phyloP scores from a whole-genome alignment of 441 rosid genomes.

The Eruca vesicaria region DNA sequence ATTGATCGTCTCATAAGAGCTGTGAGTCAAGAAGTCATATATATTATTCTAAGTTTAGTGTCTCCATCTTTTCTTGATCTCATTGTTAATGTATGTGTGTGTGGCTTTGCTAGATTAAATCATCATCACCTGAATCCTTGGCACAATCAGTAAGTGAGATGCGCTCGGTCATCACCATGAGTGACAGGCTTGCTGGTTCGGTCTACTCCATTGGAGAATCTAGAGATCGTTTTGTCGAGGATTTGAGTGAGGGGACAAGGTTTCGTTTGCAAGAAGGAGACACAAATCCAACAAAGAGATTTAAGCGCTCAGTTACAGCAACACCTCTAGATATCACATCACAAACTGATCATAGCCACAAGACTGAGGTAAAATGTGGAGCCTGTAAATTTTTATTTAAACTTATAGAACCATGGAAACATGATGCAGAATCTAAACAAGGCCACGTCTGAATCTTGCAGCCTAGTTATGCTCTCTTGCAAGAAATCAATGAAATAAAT shows the following conservation, averaged over 20 bases:
- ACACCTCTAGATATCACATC: constrained; percentile 22
- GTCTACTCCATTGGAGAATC: constrained; percentile 6
- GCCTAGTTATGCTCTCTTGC: constrained; percentile 55
- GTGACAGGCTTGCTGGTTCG: constrained; percentile 30
- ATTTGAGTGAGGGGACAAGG: constrained; percentile 20
- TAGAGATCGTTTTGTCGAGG: constrained; percentile 31
- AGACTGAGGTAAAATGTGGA: constrained; percentile 36
- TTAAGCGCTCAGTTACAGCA: constrained; percentile 17
- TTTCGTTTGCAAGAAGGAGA: constrained; percentile 3
- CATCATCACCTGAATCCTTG: constrained; percentile 30
- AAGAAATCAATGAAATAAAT: constrained; percentile 69
- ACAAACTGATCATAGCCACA: constrained; percentile 15
- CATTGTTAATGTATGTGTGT: background rate
- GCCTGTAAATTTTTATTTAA: background rate
- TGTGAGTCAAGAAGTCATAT: constrained; percentile 24
- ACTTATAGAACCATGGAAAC: background rate
- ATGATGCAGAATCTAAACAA: background rate
- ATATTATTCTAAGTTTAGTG: background rate
- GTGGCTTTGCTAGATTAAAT: constrained; percentile 21
- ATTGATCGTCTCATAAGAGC: constrained; percentile 42
- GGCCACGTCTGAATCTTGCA: constrained; percentile 29
- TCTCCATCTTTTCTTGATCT: background rate
- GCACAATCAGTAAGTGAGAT: constrained; percentile 36
- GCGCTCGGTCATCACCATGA: constrained; percentile 25
- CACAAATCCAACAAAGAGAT: background rate